Percentiles rank a stretch among this genome's conserved stretches.
Evolutionary conservation across 768 basidiomycete genomes (phyloP).

Genomic region (Lentinula lateritia): DNA sequence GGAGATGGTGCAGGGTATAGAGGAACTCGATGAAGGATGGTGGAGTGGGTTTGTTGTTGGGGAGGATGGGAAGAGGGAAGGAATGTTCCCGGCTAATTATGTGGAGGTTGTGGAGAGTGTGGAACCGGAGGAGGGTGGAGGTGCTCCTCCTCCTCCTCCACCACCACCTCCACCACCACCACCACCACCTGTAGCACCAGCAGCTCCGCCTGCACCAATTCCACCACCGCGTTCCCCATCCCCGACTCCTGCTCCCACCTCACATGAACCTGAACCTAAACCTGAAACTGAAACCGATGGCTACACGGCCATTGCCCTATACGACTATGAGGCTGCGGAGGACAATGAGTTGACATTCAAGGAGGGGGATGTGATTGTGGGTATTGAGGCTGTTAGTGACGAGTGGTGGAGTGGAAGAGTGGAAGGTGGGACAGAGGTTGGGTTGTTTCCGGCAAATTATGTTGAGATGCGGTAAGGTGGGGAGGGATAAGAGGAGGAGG

Average conservation of each 20-base stretch:
- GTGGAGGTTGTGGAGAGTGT: constrained; percentile 67
- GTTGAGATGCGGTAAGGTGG: constrained; percentile 23
- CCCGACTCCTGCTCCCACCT: not conserved
- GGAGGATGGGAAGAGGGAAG: constrained; percentile 88
- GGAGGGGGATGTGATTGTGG: constrained; percentile 74
- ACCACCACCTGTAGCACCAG: constrained; percentile 13
- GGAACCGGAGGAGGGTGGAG: constrained; percentile 28
- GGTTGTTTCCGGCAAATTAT: constrained; percentile 14
- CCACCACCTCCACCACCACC: constrained; percentile 41
- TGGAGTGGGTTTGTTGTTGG: constrained; percentile 55
- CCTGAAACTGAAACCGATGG: constrained; percentile 31
- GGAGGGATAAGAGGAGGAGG: not conserved
- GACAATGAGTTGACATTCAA: constrained; percentile 87
- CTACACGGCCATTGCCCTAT: not conserved
- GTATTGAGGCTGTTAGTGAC: constrained; percentile 79
- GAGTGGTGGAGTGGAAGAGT: constrained; percentile 82
- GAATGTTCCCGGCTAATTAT: constrained; percentile 94
- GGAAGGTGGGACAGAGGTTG: constrained; percentile 1
- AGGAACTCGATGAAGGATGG: constrained; percentile 88
- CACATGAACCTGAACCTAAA: constrained; percentile 35
- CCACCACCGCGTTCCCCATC: not conserved
- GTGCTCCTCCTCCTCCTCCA: constrained; percentile 49
- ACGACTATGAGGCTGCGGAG: constrained; percentile 83
- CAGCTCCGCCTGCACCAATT: not conserved
- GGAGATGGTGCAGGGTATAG: constrained; percentile 75